A percentile compares a stretch with the other conserved stretches of the same genome.
Evolutionary conservation across 495 filamentous ascomycete species (phyloP).

Genomic region (Aspergillus cristatus): DNA sequence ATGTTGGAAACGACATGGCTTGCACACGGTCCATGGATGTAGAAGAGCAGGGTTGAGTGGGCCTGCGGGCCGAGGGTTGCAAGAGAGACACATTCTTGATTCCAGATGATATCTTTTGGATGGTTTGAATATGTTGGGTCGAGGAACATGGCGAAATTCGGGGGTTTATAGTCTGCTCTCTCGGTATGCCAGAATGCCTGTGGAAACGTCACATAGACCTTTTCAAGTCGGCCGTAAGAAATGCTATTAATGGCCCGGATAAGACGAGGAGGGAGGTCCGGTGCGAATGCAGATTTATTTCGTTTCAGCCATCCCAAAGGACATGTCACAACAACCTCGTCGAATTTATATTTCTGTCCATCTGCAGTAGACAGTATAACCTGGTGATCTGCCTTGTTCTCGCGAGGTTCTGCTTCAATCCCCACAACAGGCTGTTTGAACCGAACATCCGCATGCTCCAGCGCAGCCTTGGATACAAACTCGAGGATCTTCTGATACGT

Average conservation of each 20-base stretch:
- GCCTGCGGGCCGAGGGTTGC: slow-evolving; percentile 52
- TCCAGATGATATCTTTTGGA: slow-evolving; percentile 63
- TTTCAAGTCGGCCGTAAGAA: slow-evolving; percentile 84
- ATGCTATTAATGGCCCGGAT: slow-evolving; percentile 63
- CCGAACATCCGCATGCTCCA: slow-evolving; percentile 53
- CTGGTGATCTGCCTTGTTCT: slow-evolving; percentile 11
- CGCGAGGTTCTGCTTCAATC: slow-evolving; percentile 30
- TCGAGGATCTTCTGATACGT: slow-evolving; percentile 74
- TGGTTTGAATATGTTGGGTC: slow-evolving; percentile 57
- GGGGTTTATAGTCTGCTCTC: slow-evolving; percentile 6
- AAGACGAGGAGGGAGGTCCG: slow-evolving; percentile 56
- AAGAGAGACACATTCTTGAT: slow-evolving; percentile 72
- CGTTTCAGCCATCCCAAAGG: slow-evolving; percentile 86
- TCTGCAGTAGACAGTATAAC: slow-evolving; percentile 48
- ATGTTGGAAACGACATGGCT: slow-evolving; percentile 41
- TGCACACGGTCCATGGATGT: slow-evolving; percentile 62
- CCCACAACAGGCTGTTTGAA: slow-evolving; percentile 44
- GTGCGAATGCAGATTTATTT: slow-evolving; percentile 61
- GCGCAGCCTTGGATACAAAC: slow-evolving; percentile 53
- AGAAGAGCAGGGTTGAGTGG: slow-evolving; percentile 89
- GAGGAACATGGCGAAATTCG: slow-evolving; percentile 32
- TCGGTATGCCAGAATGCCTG: slow-evolving; percentile 51
- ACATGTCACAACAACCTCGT: slow-evolving; percentile 76
- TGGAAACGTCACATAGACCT: slow-evolving; percentile 84
- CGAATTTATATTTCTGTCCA: slow-evolving; percentile 51